phyloP scores from a whole-genome alignment of 805 yeast genomes.

The Yamadazyma philogaea region DNA sequence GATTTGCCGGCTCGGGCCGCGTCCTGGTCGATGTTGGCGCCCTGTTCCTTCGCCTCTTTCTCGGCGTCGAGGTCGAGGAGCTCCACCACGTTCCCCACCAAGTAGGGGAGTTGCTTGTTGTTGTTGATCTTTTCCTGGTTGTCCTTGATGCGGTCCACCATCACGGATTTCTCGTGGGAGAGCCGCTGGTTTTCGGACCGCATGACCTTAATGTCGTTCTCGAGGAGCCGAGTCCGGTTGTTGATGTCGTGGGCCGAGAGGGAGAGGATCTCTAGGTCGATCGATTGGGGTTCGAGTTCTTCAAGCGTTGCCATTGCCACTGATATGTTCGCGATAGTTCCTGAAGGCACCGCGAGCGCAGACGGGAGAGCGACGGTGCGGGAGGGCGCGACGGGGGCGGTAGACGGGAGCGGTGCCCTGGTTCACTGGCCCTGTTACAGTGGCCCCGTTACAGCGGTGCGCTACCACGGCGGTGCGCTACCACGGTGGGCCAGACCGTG shows the following conservation, averaged over 20 bases:
- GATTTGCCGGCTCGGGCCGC: slow-evolving; percentile 90
- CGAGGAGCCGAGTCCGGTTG: slow-evolving; percentile 83
- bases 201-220: slow-evolving; percentile 94
- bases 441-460: too few species aligned
- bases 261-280: slow-evolving; percentile 78
- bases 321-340: too few species aligned
- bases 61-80: slow-evolving; percentile 84
- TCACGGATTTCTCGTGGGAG: slow-evolving; percentile 87
- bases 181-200: slow-evolving; percentile 87
- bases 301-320: slow-evolving; percentile 73
- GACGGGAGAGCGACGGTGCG: too few species aligned
- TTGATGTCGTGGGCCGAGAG: slow-evolving; percentile 78
- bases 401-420: too few species aligned
- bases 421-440: too few species aligned
- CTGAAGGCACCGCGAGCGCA: too few species aligned
- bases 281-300: slow-evolving; percentile 54
- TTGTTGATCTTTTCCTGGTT: slow-evolving; percentile 94
- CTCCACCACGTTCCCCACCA: slow-evolving; percentile 96
- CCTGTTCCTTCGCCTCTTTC: slow-evolving; percentile 79
- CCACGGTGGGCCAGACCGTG: too few species aligned
- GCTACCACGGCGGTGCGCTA: too few species aligned
- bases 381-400: too few species aligned
- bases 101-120: slow-evolving; percentile 90
- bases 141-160: slow-evolving; percentile 91
- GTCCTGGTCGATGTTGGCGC: slow-evolving; percentile 92